Evolutionary conservation across 352 stramenopile species (phyloP), one percentile per base, ranked within the genome.

Genomic region (Elongisporangium undulatum): DNA sequence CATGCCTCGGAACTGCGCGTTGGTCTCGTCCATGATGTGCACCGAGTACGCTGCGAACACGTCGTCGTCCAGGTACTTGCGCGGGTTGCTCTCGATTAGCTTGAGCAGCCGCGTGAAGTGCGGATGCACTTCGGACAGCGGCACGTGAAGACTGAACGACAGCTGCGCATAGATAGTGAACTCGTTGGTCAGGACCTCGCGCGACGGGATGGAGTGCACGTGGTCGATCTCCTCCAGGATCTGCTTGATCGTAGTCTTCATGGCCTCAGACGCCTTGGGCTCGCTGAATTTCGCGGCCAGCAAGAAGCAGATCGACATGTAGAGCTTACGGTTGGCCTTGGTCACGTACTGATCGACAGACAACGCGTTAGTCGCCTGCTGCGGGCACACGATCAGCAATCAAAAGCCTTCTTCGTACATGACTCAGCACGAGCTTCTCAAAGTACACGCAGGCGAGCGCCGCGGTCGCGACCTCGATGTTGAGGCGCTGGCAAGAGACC

Each of bases 371-470:
- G n/a, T n/a, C n/a, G n/a, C n/a, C n/a, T n/a, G n/a, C n/a, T n/a
- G n/a, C n/a, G n/a, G n/a, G n/a, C n/a, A n/a, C n/a, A n/a, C n/a
- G n/a, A n/a, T n/a, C n/a, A 9, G 29, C 8, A 41, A 13, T 15
- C 8, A 13, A 41, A 9, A 41, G 29, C 0, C 1, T 22, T 19
- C 53, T 7, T 24, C 51, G 38, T 68, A 96, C 77, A 56, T 94
- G 92, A 61, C 87, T 87, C 10, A 99, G 81, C 55, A 97, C 96
- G 15, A 99, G 86, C 55, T 97, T 91, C 69, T 99, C 97, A 71
- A 99, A 99, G 63, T 98, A 98, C 38, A 99, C 88, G 64, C 92
- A 98, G 23, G 95, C 91, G 24, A 99, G 81, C 15, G 96, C 96
- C 26, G 98, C 83, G 0, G 94, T 98, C 15, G 90, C 90, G 48